Evolutionary conservation across 192 early-diverging fungal species (phyloP).

Genomic region (Pecoramyces ruminantium): DNA sequence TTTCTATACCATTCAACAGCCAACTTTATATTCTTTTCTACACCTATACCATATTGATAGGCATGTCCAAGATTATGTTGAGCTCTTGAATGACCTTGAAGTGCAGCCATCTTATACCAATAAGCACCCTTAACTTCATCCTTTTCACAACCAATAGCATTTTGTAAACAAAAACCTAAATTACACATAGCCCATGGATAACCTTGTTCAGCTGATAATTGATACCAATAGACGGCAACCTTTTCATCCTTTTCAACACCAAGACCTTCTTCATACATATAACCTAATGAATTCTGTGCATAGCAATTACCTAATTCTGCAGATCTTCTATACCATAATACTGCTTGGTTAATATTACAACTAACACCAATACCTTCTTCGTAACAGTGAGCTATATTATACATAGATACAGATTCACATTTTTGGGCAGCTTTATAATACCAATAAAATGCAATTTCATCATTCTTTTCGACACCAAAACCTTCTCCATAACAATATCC

Average conservation of each 20-base stretch:
- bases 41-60: slow-evolving; percentile 56
- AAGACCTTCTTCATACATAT: slow-evolving; percentile 62
- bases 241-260: slow-evolving; percentile 37
- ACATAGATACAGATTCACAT: slow-evolving; percentile 28
- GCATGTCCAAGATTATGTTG: slow-evolving; percentile 61
- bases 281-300: slow-evolving; percentile 66
- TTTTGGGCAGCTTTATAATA: slow-evolving; percentile 22
- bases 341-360: slow-evolving; percentile 3
- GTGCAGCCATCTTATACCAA: slow-evolving; percentile 9
- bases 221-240: slow-evolving; percentile 46
- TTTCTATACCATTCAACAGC: slow-evolving; percentile 51
- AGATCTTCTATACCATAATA: slow-evolving; percentile 36
- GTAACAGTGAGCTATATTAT: slow-evolving; percentile 37
- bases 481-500: slow-evolving; percentile 80
- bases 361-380: slow-evolving; percentile 28
- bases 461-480: slow-evolving; percentile 41
- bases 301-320: slow-evolving; percentile 47
- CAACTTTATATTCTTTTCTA: slow-evolving; percentile 22
- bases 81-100: slow-evolving; percentile 20
- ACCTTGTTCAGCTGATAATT: slow-evolving; percentile 48
- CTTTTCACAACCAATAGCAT: slow-evolving; percentile 4
- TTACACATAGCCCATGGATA: slow-evolving; percentile 28
- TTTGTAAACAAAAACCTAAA: slow-evolving; percentile 26
- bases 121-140: slow-evolving; percentile 2
- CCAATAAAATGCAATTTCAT: slow-evolving; percentile 25